Base-by-base conservation (phyloP, 2,329 filamentous ascomycete species). In the Clarireedia homoeocarpa region DNA sequence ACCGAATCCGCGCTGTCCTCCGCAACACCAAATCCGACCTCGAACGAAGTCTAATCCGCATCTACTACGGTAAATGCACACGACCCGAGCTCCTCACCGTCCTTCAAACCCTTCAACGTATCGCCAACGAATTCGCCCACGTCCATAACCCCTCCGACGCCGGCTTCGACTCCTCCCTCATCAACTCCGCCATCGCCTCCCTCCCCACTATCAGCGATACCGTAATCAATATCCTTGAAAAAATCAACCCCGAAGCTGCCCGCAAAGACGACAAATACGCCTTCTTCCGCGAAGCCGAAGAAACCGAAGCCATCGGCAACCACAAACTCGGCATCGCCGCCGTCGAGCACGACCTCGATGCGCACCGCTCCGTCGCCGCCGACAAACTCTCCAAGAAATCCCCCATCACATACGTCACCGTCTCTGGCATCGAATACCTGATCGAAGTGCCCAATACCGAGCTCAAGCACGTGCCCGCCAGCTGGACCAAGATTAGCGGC, bases 41-140 rank as follows among this genome's bases (percentile, higher is more conserved):
- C 5, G 94, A 99, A 72, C 91, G 94, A 63, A 94, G 89, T 59
- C 76, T 99, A 47, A 91, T 97, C 66, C 83, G 94, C 46, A 95
- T 99, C 58, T 99, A 97, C 75, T 99, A 99, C 71, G 91, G 91
- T 50, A 96, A 95, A 73, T 97, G 91, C 70, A 88, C 89, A 0
- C 84, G 94, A 0, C 87, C 91, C 0, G 94, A 99, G 71, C 82
- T 99, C 4, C 77, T 97, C 2, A 83, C 82, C 0, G 86, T 95
- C 4, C 77, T 99, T 1, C 91, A 97, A 70, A 88, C 88, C 0
- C 76, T 99, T 56, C 91, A 96, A 65, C 81, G 77, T 57, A 89
- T 97, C 47, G 82, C 89, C 0, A 83, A 81, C 55, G 86, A 94
- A 65, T 97, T 90, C 67, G 74, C 81, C 0, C 76, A 81, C 59